Percentiles rank a stretch among this genome's conserved stretches.
These are phyloP conservation scores for Diplodia corticola DNA, from an alignment of 2,329 filamentous ascomycete genomes.

Conservation along the genomic window DNA sequence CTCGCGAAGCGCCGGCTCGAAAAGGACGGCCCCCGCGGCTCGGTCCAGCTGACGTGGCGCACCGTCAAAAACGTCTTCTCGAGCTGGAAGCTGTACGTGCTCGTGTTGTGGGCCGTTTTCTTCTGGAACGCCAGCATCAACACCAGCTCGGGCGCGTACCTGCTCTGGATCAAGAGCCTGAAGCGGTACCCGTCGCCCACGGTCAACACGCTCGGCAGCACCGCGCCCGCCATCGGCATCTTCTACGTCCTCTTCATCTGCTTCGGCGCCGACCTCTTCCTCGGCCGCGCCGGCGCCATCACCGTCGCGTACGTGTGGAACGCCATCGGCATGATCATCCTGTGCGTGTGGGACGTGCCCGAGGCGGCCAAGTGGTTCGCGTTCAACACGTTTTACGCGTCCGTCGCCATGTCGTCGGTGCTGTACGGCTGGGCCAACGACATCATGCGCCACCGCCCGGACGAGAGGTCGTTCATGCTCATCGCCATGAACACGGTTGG, in stretches of 20 bases:
- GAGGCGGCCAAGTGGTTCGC: slow-evolving; percentile 57
- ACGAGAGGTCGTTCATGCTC: slow-evolving; percentile 52
- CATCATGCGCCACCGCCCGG: slow-evolving; percentile 48
- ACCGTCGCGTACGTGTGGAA: slow-evolving; percentile 54
- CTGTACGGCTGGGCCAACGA: slow-evolving; percentile 60
- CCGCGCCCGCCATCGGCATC: slow-evolving; percentile 57
- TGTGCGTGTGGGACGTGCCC: slow-evolving; percentile 58
- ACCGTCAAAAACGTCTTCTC: slow-evolving; percentile 38
- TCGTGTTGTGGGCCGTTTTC: slow-evolving; percentile 54
- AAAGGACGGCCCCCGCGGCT: slow-evolving; percentile 44
- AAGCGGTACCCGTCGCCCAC: slow-evolving; percentile 48
- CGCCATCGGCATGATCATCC: slow-evolving; percentile 54
- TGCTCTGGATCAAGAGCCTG: slow-evolving; percentile 61
- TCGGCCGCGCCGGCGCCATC: slow-evolving; percentile 58
- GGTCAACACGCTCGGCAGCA: slow-evolving; percentile 55
- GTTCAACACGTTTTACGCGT: slow-evolving; percentile 52
- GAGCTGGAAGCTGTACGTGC: slow-evolving; percentile 52
- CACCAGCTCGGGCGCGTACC: slow-evolving; percentile 51
- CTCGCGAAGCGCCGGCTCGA: slow-evolving; percentile 50
- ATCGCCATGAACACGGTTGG: slow-evolving; percentile 56
- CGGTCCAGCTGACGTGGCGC: slow-evolving; percentile 33
- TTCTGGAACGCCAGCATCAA: slow-evolving; percentile 59
- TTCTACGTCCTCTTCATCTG: slow-evolving; percentile 57
- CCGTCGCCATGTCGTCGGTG: slow-evolving; percentile 56
- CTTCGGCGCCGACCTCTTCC: slow-evolving; percentile 56